Evolutionary conservation across 164 flowering plant species (phyloP).

Genomic region (Saururus chinensis): DNA sequence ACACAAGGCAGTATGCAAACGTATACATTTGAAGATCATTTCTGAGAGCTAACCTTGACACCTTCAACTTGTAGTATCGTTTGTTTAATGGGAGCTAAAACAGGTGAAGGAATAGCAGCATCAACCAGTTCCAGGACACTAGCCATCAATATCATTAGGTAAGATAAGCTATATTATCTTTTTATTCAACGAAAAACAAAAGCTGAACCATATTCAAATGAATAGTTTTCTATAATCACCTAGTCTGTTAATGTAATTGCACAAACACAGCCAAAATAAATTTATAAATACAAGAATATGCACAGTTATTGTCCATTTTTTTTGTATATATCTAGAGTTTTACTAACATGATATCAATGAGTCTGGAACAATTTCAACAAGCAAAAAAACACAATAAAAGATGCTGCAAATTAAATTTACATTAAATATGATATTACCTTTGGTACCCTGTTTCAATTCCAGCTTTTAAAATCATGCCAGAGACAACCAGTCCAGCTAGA

Average conservation of each 20-base stretch:
- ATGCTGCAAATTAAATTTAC: not conserved
- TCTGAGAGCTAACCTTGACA: constrained; percentile 46
- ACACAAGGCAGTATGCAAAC: not conserved
- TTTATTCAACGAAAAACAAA: not conserved
- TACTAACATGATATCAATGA: too few relatives aligned
- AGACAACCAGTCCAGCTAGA: constrained; percentile 86
- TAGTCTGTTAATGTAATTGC: too few relatives aligned
- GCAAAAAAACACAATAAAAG: not conserved
- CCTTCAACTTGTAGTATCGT: constrained; percentile 74
- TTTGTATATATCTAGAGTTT: too few relatives aligned
- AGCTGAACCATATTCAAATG: too few relatives aligned
- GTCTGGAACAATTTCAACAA: not conserved
- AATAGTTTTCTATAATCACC: too few relatives aligned
- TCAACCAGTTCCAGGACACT: constrained; percentile 96
- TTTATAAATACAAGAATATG: too few relatives aligned
- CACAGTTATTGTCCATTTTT: too few relatives aligned
- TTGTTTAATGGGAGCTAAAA: constrained; percentile 47
- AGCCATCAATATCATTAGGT: not conserved
- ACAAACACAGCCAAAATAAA: too few relatives aligned
- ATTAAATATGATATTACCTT: constrained; percentile 39
- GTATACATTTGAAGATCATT: not conserved
- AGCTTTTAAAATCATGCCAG: constrained; percentile 92
- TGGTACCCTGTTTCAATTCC: constrained; percentile 82
- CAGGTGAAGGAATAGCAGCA: constrained; percentile 66
- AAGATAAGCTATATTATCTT: too few relatives aligned